phyloP scores from a whole-genome alignment of 768 basidiomycete species.

The Termitomyces sp. region DNA sequence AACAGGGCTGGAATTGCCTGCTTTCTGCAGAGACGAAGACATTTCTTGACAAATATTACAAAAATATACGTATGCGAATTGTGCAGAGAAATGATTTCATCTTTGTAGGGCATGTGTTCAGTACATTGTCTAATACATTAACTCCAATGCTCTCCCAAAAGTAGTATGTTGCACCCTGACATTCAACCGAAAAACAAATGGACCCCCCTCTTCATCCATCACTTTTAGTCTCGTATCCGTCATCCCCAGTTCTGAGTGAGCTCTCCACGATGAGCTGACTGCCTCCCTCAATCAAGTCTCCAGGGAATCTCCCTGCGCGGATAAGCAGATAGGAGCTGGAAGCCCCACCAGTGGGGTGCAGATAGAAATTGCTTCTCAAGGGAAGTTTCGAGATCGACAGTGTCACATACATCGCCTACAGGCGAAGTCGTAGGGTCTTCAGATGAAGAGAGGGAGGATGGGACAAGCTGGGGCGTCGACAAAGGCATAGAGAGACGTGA shows the following conservation, averaged over 20 bases:
- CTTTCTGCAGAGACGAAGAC: too few species aligned
- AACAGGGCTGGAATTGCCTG: too few species aligned
- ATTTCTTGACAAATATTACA: too few species aligned
- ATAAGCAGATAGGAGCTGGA: conserved; percentile 63
- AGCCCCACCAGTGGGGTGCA: conserved; percentile 57
- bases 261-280: conserved; percentile 15
- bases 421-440: too few species aligned
- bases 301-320: conserved; percentile 63
- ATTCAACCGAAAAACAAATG: too few species aligned
- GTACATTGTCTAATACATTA: too few species aligned
- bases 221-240: conserved; percentile 1
- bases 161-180: too few species aligned
- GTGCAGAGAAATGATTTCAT: too few species aligned
- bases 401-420: conserved; percentile 24
- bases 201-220: background rate
- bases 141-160: too few species aligned
- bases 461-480: conserved; percentile 60
- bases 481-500: too few species aligned
- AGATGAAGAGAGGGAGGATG: conserved; percentile 30
- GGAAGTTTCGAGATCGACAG: conserved; percentile 29
- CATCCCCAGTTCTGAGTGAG: background rate
- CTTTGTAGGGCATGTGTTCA: too few species aligned
- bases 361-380: conserved; percentile 20
- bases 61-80: too few species aligned
- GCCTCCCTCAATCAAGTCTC: conserved; percentile 44